Evolutionary conservation across 345 rosid species (phyloP).

Genomic region (Euphorbia tirucalli): DNA sequence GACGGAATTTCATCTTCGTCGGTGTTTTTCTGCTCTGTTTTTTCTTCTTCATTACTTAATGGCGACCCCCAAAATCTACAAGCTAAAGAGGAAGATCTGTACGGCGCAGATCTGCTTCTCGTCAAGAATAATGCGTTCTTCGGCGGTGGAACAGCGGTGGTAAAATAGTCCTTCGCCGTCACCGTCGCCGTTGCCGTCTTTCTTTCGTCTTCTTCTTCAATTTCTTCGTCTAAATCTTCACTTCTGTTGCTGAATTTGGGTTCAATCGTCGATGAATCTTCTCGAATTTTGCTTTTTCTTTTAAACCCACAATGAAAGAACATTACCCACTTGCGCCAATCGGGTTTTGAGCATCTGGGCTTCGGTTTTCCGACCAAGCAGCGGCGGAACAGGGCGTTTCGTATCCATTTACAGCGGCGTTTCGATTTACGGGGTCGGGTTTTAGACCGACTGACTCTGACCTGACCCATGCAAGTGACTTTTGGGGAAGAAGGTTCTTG

Average conservation of each 20-base stretch:
- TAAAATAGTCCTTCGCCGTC: constrained; percentile 27
- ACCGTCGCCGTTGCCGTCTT: constrained; percentile 7
- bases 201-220: constrained; percentile 26
- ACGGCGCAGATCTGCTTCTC: constrained; percentile 87
- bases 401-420: constrained; percentile 48
- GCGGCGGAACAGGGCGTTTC: constrained; percentile 31
- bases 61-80: constrained; percentile 77
- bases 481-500: constrained; percentile 92
- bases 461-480: constrained; percentile 98
- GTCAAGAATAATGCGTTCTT: constrained; percentile 63
- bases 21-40: constrained; percentile 21
- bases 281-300: constrained; percentile 26
- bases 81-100: constrained; percentile 77
- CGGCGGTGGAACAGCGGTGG: constrained; percentile 57
- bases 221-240: constrained; percentile 15
- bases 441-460: constrained; percentile 62
- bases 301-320: constrained; percentile 22
- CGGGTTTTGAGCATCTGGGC: constrained; percentile 31
- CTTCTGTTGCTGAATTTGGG: constrained; percentile 26
- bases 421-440: constrained; percentile 17
- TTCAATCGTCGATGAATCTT: constrained; percentile 32
- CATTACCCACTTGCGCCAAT: constrained; percentile 42
- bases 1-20: constrained; percentile 25
- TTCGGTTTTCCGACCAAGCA: constrained; percentile 24
- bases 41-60: constrained; percentile 30